These are phyloP conservation scores for Acanthamoeba triangularis DNA, from an alignment of 208 protist species.

Conservation along the genomic window DNA sequence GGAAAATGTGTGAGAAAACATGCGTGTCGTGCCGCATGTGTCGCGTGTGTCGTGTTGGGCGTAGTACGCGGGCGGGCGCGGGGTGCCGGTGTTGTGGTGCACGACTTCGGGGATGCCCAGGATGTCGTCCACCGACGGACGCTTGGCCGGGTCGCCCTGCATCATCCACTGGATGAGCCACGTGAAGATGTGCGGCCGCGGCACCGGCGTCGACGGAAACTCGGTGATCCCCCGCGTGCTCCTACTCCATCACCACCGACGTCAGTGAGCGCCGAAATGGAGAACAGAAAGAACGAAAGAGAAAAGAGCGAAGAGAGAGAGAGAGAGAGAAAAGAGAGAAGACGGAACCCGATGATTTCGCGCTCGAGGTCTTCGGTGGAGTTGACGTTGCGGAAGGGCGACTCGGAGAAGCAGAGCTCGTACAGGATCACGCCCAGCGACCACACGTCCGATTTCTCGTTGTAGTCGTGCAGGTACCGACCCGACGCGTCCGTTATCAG, in stretches of 20 bases:
- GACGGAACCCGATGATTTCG: conserved; percentile 32
- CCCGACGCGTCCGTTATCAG: conserved; percentile 1
- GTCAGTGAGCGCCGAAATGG: not conserved
- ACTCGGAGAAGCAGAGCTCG: conserved; percentile 80
- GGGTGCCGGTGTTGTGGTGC: conserved; percentile 18
- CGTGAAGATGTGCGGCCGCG: not conserved
- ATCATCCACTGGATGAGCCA: conserved; percentile 66
- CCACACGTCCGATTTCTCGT: conserved; percentile 82
- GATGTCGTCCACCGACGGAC: conserved; percentile 38
- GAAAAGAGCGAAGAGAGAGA: not conserved
- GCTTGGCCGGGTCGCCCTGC: conserved; percentile 45
- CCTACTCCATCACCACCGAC: not conserved
- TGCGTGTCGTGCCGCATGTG: not conserved
- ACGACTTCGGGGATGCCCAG: conserved; percentile 16
- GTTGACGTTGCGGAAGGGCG: conserved; percentile 38
- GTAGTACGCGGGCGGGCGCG: not conserved
- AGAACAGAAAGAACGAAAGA: not conserved
- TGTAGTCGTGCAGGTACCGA: conserved; percentile 74
- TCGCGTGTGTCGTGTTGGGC: not conserved
- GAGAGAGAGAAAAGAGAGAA: not conserved
- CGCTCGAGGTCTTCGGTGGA: conserved; percentile 51
- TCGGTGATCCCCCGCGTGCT: not conserved
- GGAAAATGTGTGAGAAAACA: too few relatives aligned
- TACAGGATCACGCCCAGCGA: conserved; percentile 87
- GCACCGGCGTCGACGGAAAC: conserved; percentile 4